Evolutionary conservation across 2,329 filamentous ascomycete genomes (phyloP).

Genomic region (Metarhizium anisopliae): DNA sequence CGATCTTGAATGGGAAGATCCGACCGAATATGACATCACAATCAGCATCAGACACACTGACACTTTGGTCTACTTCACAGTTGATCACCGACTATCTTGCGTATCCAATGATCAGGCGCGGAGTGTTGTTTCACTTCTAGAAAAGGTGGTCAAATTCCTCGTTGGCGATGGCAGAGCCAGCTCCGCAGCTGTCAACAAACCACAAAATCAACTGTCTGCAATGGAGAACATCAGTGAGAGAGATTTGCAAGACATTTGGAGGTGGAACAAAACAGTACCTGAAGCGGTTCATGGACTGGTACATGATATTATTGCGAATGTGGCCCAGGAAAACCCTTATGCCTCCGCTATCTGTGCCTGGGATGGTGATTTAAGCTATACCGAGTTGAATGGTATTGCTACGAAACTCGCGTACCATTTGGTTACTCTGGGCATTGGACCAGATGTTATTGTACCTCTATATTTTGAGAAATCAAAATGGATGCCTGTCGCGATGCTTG

Average conservation of each 20-base stretch:
- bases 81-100: slow-evolving; percentile 1
- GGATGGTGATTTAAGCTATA: slow-evolving; percentile 17
- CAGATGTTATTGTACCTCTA: slow-evolving; percentile 18
- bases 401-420: slow-evolving; percentile 7
- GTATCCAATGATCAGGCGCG: not conserved
- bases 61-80: not conserved
- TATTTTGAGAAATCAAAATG: slow-evolving; percentile 27
- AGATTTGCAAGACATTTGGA: slow-evolving; percentile 1
- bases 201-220: not conserved
- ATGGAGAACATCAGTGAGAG: not conserved
- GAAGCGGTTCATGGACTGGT: not conserved
- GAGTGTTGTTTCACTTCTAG: slow-evolving; percentile 1
- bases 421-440: slow-evolving; percentile 11
- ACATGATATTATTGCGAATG: not conserved
- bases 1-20: slow-evolving; percentile 9
- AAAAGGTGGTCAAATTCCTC: not conserved
- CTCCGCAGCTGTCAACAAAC: not conserved
- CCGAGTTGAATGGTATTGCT: slow-evolving; percentile 9
- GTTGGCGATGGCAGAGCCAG: not conserved
- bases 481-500: slow-evolving; percentile 21
- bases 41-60: slow-evolving; percentile 10
- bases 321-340: not conserved
- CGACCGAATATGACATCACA: slow-evolving; percentile 18
- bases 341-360: slow-evolving; percentile 12
- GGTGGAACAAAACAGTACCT: not conserved